Base-by-base conservation (phyloP, 2,329 filamentous ascomycete species). In the Colletotrichum eleusines region DNA sequence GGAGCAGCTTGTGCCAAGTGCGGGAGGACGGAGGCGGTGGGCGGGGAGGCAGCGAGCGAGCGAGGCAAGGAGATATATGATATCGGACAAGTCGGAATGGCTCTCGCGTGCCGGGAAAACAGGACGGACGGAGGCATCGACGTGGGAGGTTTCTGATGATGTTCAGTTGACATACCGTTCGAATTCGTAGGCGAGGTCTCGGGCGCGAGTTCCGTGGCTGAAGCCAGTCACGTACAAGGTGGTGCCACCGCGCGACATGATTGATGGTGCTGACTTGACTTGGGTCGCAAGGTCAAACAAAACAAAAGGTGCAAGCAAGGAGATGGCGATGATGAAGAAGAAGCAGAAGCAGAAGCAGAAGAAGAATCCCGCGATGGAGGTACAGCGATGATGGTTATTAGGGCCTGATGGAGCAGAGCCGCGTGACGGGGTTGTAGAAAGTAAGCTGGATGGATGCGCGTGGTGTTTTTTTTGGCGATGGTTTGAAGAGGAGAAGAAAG, bases 161-260 rank as follows among this genome's bases (percentile, higher is more conserved):
- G 78, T 76, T 78, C 79, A 80, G 86, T 83, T 87, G 88, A 97
- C 95, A 90, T 97, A 98, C 94, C 95, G 94, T 95, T 98, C 95
- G 93, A 98, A 98, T 89, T 98, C 95, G 93, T 97, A 98, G 87
- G 95, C 94, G 83, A 98, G 93, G 88, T 99, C 95, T 90, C 96
- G 94, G 83, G 96, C 94, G 88, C 96, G 94, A 83, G 95, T 98
- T 84, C 95, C 94, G 85, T 97, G 94, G 89, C 95, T 97, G 85
- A 99, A 99, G 89, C 96, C 96, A 80, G 95, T 97, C 84, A 98
- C 95, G 87, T 98, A 98, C 77, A 98, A 93, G 69, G 95, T 98
- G 73, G 93, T 97, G 77, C 94, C 92, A 82, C 93, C 91, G 81
- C 94, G 94, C 90, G 95, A 97, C 94, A 97, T 97, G 80, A 73